A percentile compares a stretch with the other conserved stretches of the same genome.
Evolutionary conservation across 352 stramenopile genomes (phyloP).

Genomic region (Phytophthora megakarya): DNA sequence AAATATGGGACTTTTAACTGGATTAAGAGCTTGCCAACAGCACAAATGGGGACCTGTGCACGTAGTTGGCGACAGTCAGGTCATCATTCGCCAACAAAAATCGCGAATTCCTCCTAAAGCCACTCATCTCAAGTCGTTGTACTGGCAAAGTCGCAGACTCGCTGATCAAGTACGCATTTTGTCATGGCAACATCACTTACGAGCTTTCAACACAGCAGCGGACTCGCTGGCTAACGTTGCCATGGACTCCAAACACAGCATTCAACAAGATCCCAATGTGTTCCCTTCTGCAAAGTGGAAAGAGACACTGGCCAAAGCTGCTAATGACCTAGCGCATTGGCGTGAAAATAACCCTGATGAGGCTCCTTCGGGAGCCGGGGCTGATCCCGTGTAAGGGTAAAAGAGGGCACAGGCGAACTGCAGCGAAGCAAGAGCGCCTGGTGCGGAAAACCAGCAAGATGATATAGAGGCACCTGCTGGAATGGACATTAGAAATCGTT

Average conservation of each 20-base stretch:
- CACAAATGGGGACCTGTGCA: background rate
- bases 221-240: background rate
- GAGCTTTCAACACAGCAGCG: background rate
- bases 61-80: background rate
- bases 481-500: background rate
- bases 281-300: background rate
- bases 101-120: background rate
- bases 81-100: background rate
- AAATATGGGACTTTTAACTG: background rate
- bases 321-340: too few relatives aligned
- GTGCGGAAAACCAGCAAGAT: background rate
- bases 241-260: background rate
- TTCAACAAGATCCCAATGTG: background rate
- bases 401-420: background rate
- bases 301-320: too few relatives aligned
- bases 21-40: background rate
- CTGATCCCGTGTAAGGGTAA: too few relatives aligned
- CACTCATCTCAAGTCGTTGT: background rate
- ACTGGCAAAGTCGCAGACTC: background rate
- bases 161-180: background rate
- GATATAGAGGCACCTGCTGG: background rate
- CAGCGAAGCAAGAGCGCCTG: too few relatives aligned
- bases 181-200: background rate
- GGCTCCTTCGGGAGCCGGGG: too few relatives aligned
- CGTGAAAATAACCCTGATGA: too few relatives aligned